Percentiles rank a stretch among this genome's conserved stretches.
phyloP scores from a whole-genome alignment of 2,329 filamentous ascomycete genomes.

The Sporothrix inflata region DNA sequence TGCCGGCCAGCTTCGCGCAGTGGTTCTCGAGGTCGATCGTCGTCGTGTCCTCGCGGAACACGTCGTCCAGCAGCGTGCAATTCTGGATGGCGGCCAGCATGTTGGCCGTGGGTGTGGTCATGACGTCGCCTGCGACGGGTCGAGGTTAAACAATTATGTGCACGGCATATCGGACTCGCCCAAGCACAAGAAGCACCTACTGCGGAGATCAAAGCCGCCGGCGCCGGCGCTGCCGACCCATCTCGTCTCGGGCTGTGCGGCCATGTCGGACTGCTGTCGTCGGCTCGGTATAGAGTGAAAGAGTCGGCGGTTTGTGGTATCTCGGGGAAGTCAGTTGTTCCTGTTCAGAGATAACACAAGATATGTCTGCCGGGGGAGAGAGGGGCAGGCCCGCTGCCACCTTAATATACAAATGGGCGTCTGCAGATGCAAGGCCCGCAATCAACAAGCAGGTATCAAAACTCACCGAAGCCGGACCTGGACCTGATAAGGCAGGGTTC shows the following conservation, averaged over 20 bases:
- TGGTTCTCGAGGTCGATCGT: slow-evolving; percentile 76
- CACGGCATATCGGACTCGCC: background rate
- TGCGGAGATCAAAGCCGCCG: slow-evolving; percentile 41
- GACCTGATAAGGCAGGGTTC: background rate
- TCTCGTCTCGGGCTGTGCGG: slow-evolving; percentile 31
- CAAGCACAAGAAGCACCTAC: slow-evolving; percentile 32
- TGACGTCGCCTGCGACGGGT: slow-evolving; percentile 49
- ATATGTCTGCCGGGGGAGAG: background rate
- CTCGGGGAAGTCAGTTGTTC: background rate
- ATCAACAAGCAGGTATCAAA: too few relatives aligned
- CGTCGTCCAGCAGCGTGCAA: slow-evolving; percentile 80
- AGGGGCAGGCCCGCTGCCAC: background rate
- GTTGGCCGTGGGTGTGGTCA: slow-evolving; percentile 74
- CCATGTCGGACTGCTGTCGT: slow-evolving; percentile 9
- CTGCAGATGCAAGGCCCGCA: background rate
- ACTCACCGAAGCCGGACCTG: slow-evolving; percentile 20
- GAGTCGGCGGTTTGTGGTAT: background rate
- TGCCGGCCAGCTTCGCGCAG: slow-evolving; percentile 72
- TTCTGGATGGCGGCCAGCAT: slow-evolving; percentile 81
- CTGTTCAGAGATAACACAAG: background rate
- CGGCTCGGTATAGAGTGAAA: background rate
- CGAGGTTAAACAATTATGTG: background rate
- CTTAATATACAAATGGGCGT: background rate
- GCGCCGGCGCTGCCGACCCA: slow-evolving; percentile 43
- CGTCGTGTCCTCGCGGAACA: slow-evolving; percentile 77